Conservation (phyloP, 768 basidiomycete species). For the Tulasnella sp. region DNA sequence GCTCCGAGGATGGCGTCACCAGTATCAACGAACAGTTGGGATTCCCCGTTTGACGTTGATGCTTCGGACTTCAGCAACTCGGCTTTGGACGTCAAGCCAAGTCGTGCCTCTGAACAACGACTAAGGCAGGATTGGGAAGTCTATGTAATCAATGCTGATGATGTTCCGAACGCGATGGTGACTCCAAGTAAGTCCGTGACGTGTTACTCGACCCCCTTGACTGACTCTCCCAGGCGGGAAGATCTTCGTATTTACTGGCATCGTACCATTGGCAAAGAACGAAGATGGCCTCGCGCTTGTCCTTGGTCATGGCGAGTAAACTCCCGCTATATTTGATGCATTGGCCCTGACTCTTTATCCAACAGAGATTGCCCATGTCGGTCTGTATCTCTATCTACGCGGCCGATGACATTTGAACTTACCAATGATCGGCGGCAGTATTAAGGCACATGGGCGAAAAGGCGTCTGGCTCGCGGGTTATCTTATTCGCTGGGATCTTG, state of each 20-base stretch:
- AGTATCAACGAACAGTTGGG: slow-evolving; percentile 4
- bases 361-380: slow-evolving; percentile 64
- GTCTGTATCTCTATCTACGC: slow-evolving; percentile 28
- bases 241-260: slow-evolving; percentile 82
- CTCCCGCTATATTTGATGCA: background rate
- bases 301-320: slow-evolving; percentile 59
- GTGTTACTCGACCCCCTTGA: background rate
- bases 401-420: background rate
- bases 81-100: background rate
- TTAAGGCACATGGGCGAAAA: slow-evolving; percentile 45
- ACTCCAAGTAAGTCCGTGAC: slow-evolving; percentile 39
- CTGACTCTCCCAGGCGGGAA: slow-evolving; percentile 36
- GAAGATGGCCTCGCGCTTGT: slow-evolving; percentile 78
- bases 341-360: background rate
- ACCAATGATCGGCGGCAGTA: slow-evolving; percentile 28
- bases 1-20: slow-evolving; percentile 22
- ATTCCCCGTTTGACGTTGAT: slow-evolving; percentile 21
- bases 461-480: slow-evolving; percentile 33
- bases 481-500: slow-evolving; percentile 32
- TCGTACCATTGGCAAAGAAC: slow-evolving; percentile 61
- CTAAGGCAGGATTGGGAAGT: slow-evolving; percentile 44
- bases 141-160: slow-evolving; percentile 61
- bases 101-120: background rate
- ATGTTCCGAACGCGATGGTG: slow-evolving; percentile 66
- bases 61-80: slow-evolving; percentile 22